Evolutionary conservation across 768 basidiomycete species (phyloP), one percentile per base, ranked within the genome.

Genomic region (Rhodosporidiobolus odoratus): DNA sequence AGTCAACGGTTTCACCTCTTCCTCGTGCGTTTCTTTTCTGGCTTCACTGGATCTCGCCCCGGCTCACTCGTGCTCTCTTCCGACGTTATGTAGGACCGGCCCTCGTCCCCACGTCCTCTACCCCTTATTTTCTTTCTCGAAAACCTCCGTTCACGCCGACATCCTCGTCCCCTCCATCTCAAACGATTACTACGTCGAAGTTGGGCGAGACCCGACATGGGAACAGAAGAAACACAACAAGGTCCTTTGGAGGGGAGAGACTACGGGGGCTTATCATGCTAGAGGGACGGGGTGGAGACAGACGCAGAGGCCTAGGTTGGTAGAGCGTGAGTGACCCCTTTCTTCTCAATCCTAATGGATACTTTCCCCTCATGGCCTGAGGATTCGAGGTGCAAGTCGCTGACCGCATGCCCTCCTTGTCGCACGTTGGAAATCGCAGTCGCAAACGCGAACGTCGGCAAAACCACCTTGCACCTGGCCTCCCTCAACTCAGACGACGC

Each of bases 171-270:
- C 77, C 4, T 58, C 69, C 25, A n/a, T 71, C 47, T 96, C 79
- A 97, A 73, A 77, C 64, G 75, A 78, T 40, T 77, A 69, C 47
- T 77, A 67, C 47, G 27, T 38, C 17, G 64, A 63, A 30, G 74
- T 77, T 23, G 76, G 72, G 0, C 56, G 40, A 9, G 77, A 76
- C 56, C 73, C 71, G 21, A 30, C 60, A 23, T 83, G 82, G 82
- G 77, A 77, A 38, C 77, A 80, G 65, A 80, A 79, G 35, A 82
- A 83, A 27, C 66, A 79, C 43, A 75, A 81, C 62, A 72, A 78
- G 62, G 58, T 82, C 25, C 77, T 82, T 40, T 83, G 82, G 82
- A 72, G 82, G 15, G 82, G 82, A 7, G 77, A 77, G 1, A 81
- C 79, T 6, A 82, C 80, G 3, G 82, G 82, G 10, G 56, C 45